phyloP scores from a whole-genome alignment of 140 eudicot genomes.

The Oenanthe javanica region DNA sequence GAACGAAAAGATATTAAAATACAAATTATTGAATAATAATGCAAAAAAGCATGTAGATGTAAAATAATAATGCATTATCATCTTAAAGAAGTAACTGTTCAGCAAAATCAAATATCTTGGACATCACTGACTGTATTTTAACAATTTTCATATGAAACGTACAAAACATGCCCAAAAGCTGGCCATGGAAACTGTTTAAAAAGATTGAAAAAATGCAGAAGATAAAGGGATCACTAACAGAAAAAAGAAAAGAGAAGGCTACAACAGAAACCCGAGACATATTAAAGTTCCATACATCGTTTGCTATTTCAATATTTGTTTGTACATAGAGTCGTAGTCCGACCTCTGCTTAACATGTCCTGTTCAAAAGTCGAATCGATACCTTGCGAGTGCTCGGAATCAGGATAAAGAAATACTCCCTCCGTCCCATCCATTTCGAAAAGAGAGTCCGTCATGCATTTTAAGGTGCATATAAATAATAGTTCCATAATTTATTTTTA shows the following conservation, averaged over 20 bases:
- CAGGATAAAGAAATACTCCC: not conserved
- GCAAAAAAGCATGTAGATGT: too few species aligned
- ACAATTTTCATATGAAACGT: not conserved
- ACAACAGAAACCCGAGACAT: too few species aligned
- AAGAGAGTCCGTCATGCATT: too few species aligned
- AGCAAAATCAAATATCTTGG: too few species aligned
- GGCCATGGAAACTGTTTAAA: not conserved
- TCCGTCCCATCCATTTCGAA: too few species aligned
- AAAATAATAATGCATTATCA: too few species aligned
- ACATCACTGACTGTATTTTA: too few species aligned
- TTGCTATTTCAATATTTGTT: not conserved
- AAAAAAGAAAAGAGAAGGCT: not conserved
- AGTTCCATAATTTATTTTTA: too few species aligned
- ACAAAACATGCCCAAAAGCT: not conserved
- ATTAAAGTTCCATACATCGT: not conserved
- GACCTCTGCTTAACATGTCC: not conserved
- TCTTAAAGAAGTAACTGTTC: too few species aligned
- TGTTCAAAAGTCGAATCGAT: not conserved
- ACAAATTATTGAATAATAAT: too few species aligned
- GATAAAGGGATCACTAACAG: not conserved
- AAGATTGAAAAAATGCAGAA: not conserved
- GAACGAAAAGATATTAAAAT: too few species aligned
- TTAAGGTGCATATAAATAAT: too few species aligned
- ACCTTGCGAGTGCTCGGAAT: not conserved
- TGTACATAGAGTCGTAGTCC: not conserved